These are phyloP conservation scores for Populus ilicifolia DNA, from an alignment of 345 rosid species.

Conservation along the genomic window DNA sequence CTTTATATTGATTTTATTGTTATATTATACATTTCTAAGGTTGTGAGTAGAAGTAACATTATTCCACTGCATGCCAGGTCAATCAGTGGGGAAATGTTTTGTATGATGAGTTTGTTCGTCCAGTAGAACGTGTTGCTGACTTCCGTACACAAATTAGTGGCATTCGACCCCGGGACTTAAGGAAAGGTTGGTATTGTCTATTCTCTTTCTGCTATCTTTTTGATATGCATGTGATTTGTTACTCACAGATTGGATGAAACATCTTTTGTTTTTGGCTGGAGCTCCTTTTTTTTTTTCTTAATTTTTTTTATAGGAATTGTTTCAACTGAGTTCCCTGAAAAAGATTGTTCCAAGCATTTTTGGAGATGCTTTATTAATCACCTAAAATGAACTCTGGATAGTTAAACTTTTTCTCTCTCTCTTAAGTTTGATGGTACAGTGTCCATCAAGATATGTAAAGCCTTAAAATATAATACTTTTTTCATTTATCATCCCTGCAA, in stretches of 20 bases:
- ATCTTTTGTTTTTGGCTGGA: not conserved
- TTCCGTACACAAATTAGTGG: constrained; percentile 88
- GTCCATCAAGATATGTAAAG: too few relatives aligned
- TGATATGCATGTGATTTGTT: too few relatives aligned
- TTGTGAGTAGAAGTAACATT: not conserved
- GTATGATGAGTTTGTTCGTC: constrained; percentile 90
- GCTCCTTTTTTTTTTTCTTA: not conserved
- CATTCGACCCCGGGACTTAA: constrained; percentile 75
- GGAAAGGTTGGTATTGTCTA: constrained; percentile 54
- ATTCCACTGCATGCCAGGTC: constrained; percentile 47
- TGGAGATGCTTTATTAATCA: too few relatives aligned
- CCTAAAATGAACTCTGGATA: too few relatives aligned
- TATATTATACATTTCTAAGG: not conserved
- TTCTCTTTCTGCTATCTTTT: not conserved
- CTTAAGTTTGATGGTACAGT: too few relatives aligned
- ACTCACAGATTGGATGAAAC: too few relatives aligned
- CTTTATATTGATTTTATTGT: not conserved
- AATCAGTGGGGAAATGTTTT: constrained; percentile 88
- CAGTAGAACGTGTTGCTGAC: constrained; percentile 82
- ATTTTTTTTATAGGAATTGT: not conserved
- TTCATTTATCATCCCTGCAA: too few relatives aligned
- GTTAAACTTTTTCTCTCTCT: too few relatives aligned
- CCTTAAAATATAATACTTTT: too few relatives aligned
- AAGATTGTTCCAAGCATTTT: not conserved
- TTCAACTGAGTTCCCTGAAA: not conserved